Evolutionary conservation across 768 basidiomycete species (phyloP), one percentile per base, ranked within the genome.

Genomic region (Xerocomellus amylosporus): DNA sequence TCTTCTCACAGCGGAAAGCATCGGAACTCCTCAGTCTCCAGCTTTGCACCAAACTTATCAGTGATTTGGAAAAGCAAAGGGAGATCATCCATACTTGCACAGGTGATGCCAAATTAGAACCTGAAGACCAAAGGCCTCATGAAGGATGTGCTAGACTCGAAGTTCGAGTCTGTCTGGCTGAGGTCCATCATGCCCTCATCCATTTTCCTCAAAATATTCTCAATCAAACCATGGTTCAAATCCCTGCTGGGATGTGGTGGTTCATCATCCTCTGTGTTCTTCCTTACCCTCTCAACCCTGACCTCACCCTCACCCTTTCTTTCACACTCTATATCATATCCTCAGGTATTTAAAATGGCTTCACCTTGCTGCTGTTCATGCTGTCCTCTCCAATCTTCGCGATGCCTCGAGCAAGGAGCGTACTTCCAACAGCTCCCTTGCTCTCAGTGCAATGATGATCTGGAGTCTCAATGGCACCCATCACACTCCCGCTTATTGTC

Each of bases 301-400:
- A 3, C 24, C 24, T 28, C 5, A 7, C 5, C 26, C 26, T 28
- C 26, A 28, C 8, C 1, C 4, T 3, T 38, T 15, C 9, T 15
- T 5, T 38, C 20, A 14, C 5, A 3, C 15, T 19, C 12, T 14
- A 7, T 28, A 3, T 28, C 26, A 28, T 28, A 28, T 28, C n/a
- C 22, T 17, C 28, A 58, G 55, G 51, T 49, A 58, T 6, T 59
- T 58, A 42, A 59, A 59, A 19, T 58, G 20, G 19, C 24, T 52
- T 3, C 28, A n/a, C 1, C 51, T 58, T 2, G 28, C 33, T 13
- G 37, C 28, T 0, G 8, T 39, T 0, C 19, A 37, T 22, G 2
- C 6, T 0, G 8, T 55, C 1, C 26, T 55, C 0, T 4, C 12
- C 0, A 58, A 55, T 15, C 2, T 58, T 5, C 17, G 33, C 26